A percentile compares a stretch with the other conserved stretches of the same genome.
These are phyloP conservation scores for Fusarium agapanthi DNA, from an alignment of 2,329 filamentous ascomycete genomes.

Conservation along the genomic window DNA sequence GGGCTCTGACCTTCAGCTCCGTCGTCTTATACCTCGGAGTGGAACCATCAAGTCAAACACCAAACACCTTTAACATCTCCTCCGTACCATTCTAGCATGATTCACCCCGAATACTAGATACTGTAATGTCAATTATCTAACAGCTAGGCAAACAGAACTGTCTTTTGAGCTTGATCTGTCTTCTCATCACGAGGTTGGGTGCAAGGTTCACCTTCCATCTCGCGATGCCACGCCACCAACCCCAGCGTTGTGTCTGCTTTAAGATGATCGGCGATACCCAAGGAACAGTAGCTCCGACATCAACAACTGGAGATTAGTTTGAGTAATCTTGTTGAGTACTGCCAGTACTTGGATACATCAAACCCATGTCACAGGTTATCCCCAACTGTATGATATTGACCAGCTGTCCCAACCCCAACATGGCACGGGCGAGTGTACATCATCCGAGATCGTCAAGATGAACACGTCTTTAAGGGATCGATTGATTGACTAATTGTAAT, in stretches of 20 bases:
- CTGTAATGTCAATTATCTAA: accelerated
- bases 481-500: neutral
- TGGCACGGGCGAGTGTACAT: neutral
- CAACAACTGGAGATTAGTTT: accelerated
- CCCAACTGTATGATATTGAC: neutral
- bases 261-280: neutral
- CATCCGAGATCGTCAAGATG: neutral
- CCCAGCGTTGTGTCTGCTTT: neutral
- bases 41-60: accelerated
- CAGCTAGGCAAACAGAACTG: neutral
- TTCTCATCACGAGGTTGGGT: too few relatives aligned
- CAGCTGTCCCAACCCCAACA: neutral
- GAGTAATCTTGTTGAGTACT: neutral
- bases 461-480: neutral
- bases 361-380: neutral
- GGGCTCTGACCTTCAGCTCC: too few relatives aligned
- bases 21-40: accelerated
- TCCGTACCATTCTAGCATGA: too few relatives aligned
- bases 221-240: neutral
- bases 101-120: accelerated
- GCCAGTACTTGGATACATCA: neutral
- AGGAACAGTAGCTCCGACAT: neutral
- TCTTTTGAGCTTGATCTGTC: too few relatives aligned
- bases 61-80: neutral
- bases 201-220: neutral